Base-by-base conservation (phyloP, 441 rosid species). In the Erodium trifolium region DNA sequence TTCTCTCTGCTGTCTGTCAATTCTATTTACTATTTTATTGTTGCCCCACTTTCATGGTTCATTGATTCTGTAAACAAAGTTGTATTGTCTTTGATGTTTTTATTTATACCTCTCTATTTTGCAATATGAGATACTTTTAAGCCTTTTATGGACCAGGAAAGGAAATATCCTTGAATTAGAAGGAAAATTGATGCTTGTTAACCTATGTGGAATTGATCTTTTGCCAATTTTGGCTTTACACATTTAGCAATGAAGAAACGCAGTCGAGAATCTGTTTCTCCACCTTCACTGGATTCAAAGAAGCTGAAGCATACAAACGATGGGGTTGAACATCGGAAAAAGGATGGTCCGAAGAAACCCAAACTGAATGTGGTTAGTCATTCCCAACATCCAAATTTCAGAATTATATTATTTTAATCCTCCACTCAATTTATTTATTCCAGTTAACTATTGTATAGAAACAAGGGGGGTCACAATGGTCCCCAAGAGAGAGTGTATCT, bases 221-320 rank as follows among this genome's bases (percentile, higher is more conserved):
- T 66, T 65, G 34, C 19, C 71, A 64, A 66, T 68, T 66, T 31
- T 31, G 34, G 74, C 66, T 76, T 81, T 73, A 73, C 7, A 60
- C 71, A 77, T 71, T 47, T 90, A 91, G 98, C 90, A 63, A 86
- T 89, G 97, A 91, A 89, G 87, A 91, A 89, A 76, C 82, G 88
- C 70, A 79, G 72, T 78, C 49, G 81, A 43, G 87, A 86, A 78
- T 89, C 89, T 70, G 65, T 83, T 65, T 83, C 88, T 66, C 85
- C 78, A 27, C 76, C 84, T 75, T 81, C 83, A 17, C 78, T 76
- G 17, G 83, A 80, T 78, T 77, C 90, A 66, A 88, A 82, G 94
- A 82, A 86, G 80, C 73, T 66, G 51, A 83, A 79, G 80, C 79
- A 67, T 65, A 66, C 77, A 63, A 72, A 78, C 4, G 34, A 31